Percentiles rank a stretch among this genome's conserved stretches.
phyloP scores from a whole-genome alignment of 2,329 filamentous ascomycete genomes.

The Scedosporium boydii region DNA sequence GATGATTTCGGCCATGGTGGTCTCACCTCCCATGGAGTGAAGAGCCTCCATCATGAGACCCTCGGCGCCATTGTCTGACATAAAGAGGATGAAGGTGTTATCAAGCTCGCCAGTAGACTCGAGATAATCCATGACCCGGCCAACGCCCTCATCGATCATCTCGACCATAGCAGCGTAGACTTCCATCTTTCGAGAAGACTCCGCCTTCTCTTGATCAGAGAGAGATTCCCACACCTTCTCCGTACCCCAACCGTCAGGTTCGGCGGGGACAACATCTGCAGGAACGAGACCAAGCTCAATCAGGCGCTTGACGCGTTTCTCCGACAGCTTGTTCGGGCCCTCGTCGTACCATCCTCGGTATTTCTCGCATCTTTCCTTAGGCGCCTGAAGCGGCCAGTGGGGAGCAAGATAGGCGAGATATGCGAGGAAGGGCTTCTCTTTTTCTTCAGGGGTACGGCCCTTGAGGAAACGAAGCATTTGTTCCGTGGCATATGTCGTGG shows the following conservation, averaged over 20 bases:
- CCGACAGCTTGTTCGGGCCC: background rate
- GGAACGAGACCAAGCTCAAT: background rate
- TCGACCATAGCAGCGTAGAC: slow-evolving; percentile 50
- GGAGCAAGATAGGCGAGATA: slow-evolving; percentile 43
- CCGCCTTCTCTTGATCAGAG: slow-evolving; percentile 10
- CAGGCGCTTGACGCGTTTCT: background rate
- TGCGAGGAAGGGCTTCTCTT: slow-evolving; percentile 32
- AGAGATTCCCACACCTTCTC: slow-evolving; percentile 13
- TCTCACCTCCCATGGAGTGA: slow-evolving; percentile 12
- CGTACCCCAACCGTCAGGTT: background rate
- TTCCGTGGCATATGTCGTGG: slow-evolving; percentile 31
- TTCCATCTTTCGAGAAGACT: slow-evolving; percentile 25
- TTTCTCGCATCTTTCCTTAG: background rate
- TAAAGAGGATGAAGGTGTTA: slow-evolving; percentile 44
- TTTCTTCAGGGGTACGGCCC: slow-evolving; percentile 25
- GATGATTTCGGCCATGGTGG: slow-evolving; percentile 13
- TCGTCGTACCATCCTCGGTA: background rate
- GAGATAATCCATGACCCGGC: slow-evolving; percentile 40
- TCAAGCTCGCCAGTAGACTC: slow-evolving; percentile 37
- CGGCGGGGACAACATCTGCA: background rate
- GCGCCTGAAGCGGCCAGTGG: slow-evolving; percentile 35
- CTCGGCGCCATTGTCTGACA: slow-evolving; percentile 38
- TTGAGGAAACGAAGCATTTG: slow-evolving; percentile 30
- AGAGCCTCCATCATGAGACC: slow-evolving; percentile 11
- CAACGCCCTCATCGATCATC: slow-evolving; percentile 42